Conservation (phyloP, 345 rosid species). For the Hirschfeldia incana region DNA sequence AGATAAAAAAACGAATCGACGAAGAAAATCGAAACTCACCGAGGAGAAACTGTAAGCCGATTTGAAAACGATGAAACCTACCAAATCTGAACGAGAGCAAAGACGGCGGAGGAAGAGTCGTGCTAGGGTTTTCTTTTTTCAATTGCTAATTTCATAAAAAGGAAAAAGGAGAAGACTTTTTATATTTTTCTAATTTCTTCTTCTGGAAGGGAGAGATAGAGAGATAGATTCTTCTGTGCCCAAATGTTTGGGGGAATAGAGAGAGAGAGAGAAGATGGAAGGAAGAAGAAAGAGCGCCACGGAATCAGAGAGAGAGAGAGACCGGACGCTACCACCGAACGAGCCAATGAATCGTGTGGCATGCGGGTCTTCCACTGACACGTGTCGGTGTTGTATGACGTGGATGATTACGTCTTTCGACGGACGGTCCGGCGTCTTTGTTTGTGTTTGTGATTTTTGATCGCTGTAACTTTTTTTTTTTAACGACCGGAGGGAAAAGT, state of each 20-base stretch:
- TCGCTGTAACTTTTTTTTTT: background rate
- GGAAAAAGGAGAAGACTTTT: constrained; percentile 29
- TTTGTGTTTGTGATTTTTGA: background rate
- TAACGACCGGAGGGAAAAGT: constrained; percentile 23
- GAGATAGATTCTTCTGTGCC: constrained; percentile 16
- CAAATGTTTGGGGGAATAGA: background rate
- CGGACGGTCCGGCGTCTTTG: background rate
- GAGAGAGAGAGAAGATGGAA: background rate
- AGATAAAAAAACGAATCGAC: background rate
- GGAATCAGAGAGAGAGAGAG: constrained; percentile 8
- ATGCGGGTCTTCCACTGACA: constrained; percentile 34
- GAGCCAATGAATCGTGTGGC: constrained; percentile 35
- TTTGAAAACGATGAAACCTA: background rate
- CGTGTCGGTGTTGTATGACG: constrained; percentile 30
- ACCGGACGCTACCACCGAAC: constrained; percentile 40
- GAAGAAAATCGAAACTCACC: constrained; percentile 13
- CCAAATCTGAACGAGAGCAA: constrained; percentile 22
- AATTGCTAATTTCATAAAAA: constrained; percentile 26
- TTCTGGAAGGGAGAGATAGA: constrained; percentile 24
- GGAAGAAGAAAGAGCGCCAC: background rate
- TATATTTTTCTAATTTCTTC: background rate
- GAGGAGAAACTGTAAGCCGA: constrained; percentile 8
- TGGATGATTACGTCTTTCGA: constrained; percentile 20
- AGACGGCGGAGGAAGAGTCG: constrained; percentile 60
- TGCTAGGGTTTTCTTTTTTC: constrained; percentile 46